Conservation (phyloP, 1,284 basidiomycete species). For the Chalciporus sp. region DNA sequence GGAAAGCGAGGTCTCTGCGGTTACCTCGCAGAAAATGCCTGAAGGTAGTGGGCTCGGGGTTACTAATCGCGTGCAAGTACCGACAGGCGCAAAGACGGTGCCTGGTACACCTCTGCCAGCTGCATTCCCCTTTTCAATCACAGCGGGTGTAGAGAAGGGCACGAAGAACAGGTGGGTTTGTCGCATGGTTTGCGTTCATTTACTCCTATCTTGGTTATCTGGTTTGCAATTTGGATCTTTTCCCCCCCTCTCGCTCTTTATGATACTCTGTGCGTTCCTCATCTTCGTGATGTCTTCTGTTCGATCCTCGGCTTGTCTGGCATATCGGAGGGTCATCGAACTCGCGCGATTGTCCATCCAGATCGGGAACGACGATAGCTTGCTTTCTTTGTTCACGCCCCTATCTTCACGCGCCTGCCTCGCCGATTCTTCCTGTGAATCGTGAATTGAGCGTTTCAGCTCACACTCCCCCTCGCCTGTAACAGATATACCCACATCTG, state of each 20-base stretch:
- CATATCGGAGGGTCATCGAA: neutral
- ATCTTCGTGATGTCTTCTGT: neutral
- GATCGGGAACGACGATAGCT: neutral
- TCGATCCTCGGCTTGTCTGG: neutral
- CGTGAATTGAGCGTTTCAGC: neutral
- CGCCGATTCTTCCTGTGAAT: neutral
- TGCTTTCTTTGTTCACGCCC: neutral
- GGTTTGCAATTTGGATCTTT: slow-evolving; percentile 6
- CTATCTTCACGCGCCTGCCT: neutral
- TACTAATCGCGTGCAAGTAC: slow-evolving; percentile 9
- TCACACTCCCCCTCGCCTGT: slow-evolving; percentile 3
- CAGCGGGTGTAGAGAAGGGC: slow-evolving; percentile 94
- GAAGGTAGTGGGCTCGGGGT: neutral
- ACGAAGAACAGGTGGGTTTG: slow-evolving; percentile 81
- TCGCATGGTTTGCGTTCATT: neutral
- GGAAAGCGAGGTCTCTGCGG: slow-evolving; percentile 39
- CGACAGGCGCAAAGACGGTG: slow-evolving; percentile 22
- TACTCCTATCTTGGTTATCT: slow-evolving; percentile 4
- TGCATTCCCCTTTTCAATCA: slow-evolving; percentile 88
- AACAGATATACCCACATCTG: slow-evolving; percentile 89
- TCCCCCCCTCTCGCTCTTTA: neutral
- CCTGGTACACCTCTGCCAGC: slow-evolving; percentile 25
- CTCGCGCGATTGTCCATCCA: neutral
- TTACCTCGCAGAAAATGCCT: slow-evolving; percentile 6
- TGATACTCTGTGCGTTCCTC: neutral